Percentiles rank a stretch among this genome's conserved stretches.
Conservation (phyloP, 805 yeast species). For the Nakazawaea ambrosiae region DNA sequence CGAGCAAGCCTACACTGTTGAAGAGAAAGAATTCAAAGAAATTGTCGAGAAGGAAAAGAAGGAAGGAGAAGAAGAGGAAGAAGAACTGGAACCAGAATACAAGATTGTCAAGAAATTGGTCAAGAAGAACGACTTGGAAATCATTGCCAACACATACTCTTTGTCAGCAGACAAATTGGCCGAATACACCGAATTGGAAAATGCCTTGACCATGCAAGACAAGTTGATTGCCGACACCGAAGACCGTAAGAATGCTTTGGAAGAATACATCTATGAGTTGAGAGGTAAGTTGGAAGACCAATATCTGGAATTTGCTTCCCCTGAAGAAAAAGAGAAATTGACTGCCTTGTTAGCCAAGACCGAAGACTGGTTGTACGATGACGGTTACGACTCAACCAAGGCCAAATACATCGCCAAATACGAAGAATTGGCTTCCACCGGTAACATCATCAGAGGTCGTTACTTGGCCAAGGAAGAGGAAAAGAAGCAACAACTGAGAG, state of each 20-base stretch:
- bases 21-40: slow-evolving; percentile 86
- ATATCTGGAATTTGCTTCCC: slow-evolving; percentile 82
- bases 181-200: slow-evolving; percentile 72
- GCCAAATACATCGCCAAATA: slow-evolving; percentile 96
- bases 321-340: slow-evolving; percentile 80
- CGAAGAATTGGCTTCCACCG: slow-evolving; percentile 92
- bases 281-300: slow-evolving; percentile 95
- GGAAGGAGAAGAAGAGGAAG: slow-evolving; percentile 45
- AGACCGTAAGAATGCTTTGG: slow-evolving; percentile 96
- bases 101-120: slow-evolving; percentile 88
- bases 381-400: slow-evolving; percentile 93
- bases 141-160: slow-evolving; percentile 56
- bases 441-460: slow-evolving; percentile 94
- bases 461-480: slow-evolving; percentile 92
- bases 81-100: slow-evolving; percentile 77
- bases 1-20: slow-evolving; percentile 92
- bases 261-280: slow-evolving; percentile 96
- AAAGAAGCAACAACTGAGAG: slow-evolving; percentile 80
- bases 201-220: slow-evolving; percentile 79
- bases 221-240: slow-evolving; percentile 97
- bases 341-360: slow-evolving; percentile 68
- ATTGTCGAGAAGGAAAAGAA: slow-evolving; percentile 49
- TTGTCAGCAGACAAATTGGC: slow-evolving; percentile 51
- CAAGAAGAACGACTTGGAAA: slow-evolving; percentile 73
- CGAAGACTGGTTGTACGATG: slow-evolving; percentile 98